These are phyloP conservation scores for Phyllosticta capitalensis DNA, from an alignment of 2,329 filamentous ascomycete genomes.

Conservation along the genomic window DNA sequence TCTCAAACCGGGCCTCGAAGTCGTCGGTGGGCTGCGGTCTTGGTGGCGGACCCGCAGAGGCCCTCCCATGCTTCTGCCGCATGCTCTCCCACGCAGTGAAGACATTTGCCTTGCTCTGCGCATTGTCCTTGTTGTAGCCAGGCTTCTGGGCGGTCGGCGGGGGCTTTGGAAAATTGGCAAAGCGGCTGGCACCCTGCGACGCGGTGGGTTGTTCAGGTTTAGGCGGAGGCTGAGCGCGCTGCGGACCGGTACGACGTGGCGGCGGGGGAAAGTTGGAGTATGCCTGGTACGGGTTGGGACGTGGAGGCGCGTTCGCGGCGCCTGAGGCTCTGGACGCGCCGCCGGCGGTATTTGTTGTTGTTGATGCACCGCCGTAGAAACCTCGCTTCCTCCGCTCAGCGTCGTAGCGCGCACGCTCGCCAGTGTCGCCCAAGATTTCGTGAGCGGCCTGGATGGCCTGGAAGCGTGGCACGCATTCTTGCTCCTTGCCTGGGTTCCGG, in stretches of 20 bases:
- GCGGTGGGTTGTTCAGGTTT: conserved; percentile 17
- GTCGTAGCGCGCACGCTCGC: conserved; percentile 53
- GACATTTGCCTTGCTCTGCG: conserved; percentile 33
- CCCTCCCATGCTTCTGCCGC: conserved; percentile 23
- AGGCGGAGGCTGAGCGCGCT: conserved; percentile 18
- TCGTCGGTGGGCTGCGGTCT: background rate
- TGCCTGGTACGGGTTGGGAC: conserved; percentile 11
- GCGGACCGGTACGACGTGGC: conserved; percentile 33
- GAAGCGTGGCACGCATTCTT: conserved; percentile 72
- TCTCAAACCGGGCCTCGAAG: background rate
- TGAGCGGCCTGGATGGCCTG: conserved; percentile 80
- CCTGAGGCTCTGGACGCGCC: background rate
- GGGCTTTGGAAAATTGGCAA: conserved; percentile 33
- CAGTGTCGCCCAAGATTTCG: conserved; percentile 59
- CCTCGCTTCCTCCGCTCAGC: conserved; percentile 44
- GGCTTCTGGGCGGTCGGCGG: conserved; percentile 25
- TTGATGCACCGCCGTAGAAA: background rate
- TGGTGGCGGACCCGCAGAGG: background rate
- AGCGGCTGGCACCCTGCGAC: conserved; percentile 35
- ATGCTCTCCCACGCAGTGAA: conserved; percentile 43
- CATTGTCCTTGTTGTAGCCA: conserved; percentile 26
- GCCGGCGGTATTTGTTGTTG: background rate
- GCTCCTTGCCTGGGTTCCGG: conserved; percentile 73
- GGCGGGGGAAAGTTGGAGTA: conserved; percentile 33
- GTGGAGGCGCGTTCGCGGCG: conserved; percentile 4